Evolutionary conservation across 495 filamentous ascomycete genomes (phyloP).

Genomic region (Chaetomium fimeti): DNA sequence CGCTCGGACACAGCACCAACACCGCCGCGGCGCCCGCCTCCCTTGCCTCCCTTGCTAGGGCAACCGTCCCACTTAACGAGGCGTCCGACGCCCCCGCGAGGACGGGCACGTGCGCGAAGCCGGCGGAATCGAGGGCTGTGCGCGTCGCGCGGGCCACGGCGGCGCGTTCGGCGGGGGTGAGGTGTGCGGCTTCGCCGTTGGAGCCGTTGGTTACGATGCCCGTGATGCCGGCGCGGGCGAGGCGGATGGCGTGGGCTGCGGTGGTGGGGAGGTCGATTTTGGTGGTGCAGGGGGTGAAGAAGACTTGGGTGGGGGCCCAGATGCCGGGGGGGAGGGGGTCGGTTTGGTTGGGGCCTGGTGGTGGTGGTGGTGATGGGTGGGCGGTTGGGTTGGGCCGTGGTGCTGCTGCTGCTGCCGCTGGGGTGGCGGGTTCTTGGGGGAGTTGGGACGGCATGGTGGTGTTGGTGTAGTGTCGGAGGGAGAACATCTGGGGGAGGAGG

Average conservation of each 20-base stretch:
- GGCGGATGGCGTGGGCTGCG: not conserved
- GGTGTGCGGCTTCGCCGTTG: conserved; percentile 13
- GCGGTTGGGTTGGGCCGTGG: too few species aligned
- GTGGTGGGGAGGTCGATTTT: not conserved
- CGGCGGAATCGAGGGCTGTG: not conserved
- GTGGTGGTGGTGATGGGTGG: not conserved
- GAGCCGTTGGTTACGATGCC: conserved; percentile 13
- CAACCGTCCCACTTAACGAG: not conserved
- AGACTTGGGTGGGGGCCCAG: conserved; percentile 11
- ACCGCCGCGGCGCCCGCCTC: not conserved
- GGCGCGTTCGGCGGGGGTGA: not conserved
- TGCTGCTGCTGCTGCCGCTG: too few species aligned
- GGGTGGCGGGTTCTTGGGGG: too few species aligned
- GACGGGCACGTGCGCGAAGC: not conserved
- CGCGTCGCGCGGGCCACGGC: not conserved
- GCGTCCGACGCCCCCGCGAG: not conserved
- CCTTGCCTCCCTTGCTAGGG: not conserved
- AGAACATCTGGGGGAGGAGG: not conserved
- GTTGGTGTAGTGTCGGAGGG: not conserved
- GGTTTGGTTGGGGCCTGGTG: not conserved
- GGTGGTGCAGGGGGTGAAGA: not conserved
- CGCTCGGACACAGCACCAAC: not conserved
- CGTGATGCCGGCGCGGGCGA: conserved; percentile 7
- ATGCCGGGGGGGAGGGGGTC: not conserved
- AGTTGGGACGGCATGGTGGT: not conserved